Conservation (phyloP, 2,329 filamentous ascomycete species). For the Claviceps purpurea region DNA sequence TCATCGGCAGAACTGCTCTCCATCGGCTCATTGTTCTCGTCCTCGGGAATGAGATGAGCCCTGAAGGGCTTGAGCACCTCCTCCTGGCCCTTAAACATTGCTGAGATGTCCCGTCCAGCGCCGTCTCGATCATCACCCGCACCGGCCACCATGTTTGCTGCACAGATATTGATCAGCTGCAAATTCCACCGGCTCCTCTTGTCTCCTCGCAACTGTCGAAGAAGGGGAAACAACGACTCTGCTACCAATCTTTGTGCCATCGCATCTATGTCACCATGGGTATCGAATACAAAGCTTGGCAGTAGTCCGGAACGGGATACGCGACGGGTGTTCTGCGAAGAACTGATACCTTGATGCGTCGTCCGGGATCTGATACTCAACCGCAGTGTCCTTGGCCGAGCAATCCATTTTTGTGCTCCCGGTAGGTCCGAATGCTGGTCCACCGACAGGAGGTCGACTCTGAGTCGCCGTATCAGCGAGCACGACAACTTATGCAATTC, state of each 20-base stretch:
- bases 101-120: conserved; percentile 62
- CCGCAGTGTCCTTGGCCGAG: conserved; percentile 67
- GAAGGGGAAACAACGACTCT: conserved; percentile 57
- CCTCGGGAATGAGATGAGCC: conserved; percentile 25
- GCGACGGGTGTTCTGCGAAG: conserved; percentile 49
- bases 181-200: conserved; percentile 59
- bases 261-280: conserved; percentile 41
- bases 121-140: conserved; percentile 37
- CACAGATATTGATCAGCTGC: conserved; percentile 74
- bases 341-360: conserved; percentile 21
- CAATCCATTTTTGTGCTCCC: conserved; percentile 48
- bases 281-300: conserved; percentile 59
- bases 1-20: conserved; percentile 12
- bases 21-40: conserved; percentile 12
- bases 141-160: conserved; percentile 63
- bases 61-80: conserved; percentile 54
- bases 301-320: conserved; percentile 64
- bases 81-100: conserved; percentile 71
- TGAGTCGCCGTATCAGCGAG: conserved; percentile 67
- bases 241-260: conserved; percentile 56
- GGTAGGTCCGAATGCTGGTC: conserved; percentile 24
- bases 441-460: conserved; percentile 53
- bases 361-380: conserved; percentile 57
- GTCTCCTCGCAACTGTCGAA: conserved; percentile 59
- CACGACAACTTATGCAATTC: conserved; percentile 56